Percentiles rank a stretch among this genome's conserved stretches.
These are phyloP conservation scores for Lactarius vividus DNA, from an alignment of 768 basidiomycete species.

Conservation along the genomic window DNA sequence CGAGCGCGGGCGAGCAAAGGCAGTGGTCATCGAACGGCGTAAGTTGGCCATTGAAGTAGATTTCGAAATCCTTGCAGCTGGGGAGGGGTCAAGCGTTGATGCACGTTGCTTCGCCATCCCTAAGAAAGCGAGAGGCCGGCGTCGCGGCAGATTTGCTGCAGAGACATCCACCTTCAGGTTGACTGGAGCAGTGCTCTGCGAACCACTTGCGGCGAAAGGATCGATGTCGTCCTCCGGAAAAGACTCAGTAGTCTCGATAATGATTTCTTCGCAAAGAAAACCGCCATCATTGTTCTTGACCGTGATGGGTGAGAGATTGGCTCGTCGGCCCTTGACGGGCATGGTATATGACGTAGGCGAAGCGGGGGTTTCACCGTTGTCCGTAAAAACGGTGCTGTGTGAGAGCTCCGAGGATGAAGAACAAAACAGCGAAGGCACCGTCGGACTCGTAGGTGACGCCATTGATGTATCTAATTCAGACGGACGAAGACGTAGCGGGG, in stretches of 20 bases:
- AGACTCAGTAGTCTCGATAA: slow-evolving; percentile 17
- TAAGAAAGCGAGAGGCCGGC: slow-evolving; percentile 13
- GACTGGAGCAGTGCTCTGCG: background rate
- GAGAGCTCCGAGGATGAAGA: slow-evolving; percentile 20
- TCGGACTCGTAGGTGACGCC: slow-evolving; percentile 18
- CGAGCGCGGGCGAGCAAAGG: slow-evolving; percentile 4
- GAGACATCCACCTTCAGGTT: background rate
- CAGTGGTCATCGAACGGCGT: slow-evolving; percentile 13
- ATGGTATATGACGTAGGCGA: background rate
- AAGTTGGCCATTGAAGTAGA: slow-evolving; percentile 11
- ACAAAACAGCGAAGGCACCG: slow-evolving; percentile 15
- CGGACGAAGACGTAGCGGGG: background rate
- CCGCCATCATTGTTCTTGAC: slow-evolving; percentile 19
- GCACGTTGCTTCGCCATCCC: slow-evolving; percentile 1
- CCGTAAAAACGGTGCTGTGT: background rate
- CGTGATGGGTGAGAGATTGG: slow-evolving; percentile 5
- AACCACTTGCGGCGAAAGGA: background rate
- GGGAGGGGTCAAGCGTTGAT: background rate
- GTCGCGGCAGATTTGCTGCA: background rate
- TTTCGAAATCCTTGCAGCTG: slow-evolving; percentile 4
- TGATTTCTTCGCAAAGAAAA: slow-evolving; percentile 9
- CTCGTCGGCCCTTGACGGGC: slow-evolving; percentile 1
- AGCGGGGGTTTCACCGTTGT: slow-evolving; percentile 3
- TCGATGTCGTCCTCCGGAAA: slow-evolving; percentile 13
- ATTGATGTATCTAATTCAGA: background rate